These are phyloP conservation scores for Martensiomyces pterosporus DNA, from an alignment of 192 early-diverging fungal genomes.

Conservation along the genomic window DNA sequence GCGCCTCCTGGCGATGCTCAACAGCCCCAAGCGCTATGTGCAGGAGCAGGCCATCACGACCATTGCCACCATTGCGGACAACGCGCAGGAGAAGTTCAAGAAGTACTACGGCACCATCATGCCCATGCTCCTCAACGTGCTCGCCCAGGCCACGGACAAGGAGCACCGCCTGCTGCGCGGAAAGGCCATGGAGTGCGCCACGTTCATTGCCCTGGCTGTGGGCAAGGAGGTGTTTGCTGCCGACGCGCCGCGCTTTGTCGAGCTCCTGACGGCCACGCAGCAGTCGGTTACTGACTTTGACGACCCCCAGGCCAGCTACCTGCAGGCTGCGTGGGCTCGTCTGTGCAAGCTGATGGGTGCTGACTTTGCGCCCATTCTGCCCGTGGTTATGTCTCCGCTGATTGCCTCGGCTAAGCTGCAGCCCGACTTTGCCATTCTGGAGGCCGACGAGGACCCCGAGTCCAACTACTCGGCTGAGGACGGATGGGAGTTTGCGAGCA, in stretches of 20 bases:
- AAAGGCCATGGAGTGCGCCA: conserved; percentile 97
- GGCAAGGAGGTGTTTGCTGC: conserved; percentile 83
- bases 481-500: conserved; percentile 94
- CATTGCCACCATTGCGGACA: conserved; percentile 94
- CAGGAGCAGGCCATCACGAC: conserved; percentile 99
- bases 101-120: conserved; percentile 94
- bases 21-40: conserved; percentile 82
- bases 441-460: conserved; percentile 79
- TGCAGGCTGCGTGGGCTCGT: conserved; percentile 94
- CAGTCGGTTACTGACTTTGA: conserved; percentile 77
- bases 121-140: conserved; percentile 88
- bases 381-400: conserved; percentile 91
- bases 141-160: conserved; percentile 76
- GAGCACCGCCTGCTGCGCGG: conserved; percentile 91
- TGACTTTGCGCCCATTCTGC: conserved; percentile 92
- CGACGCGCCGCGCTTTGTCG: conserved; percentile 74
- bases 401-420: conserved; percentile 79
- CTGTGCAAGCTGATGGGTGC: conserved; percentile 91
- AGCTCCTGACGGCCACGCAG: conserved; percentile 80
- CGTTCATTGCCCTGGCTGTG: conserved; percentile 89
- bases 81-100: conserved; percentile 83
- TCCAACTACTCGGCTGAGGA: conserved; percentile 90
- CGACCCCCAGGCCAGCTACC: conserved; percentile 89
- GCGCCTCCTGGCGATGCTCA: conserved; percentile 78
- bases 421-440: conserved; percentile 89